A percentile compares a stretch with the other conserved stretches of the same genome.
phyloP scores from a whole-genome alignment of 2,329 filamentous ascomycete genomes.

The Stagonosporopsis rhizophila region DNA sequence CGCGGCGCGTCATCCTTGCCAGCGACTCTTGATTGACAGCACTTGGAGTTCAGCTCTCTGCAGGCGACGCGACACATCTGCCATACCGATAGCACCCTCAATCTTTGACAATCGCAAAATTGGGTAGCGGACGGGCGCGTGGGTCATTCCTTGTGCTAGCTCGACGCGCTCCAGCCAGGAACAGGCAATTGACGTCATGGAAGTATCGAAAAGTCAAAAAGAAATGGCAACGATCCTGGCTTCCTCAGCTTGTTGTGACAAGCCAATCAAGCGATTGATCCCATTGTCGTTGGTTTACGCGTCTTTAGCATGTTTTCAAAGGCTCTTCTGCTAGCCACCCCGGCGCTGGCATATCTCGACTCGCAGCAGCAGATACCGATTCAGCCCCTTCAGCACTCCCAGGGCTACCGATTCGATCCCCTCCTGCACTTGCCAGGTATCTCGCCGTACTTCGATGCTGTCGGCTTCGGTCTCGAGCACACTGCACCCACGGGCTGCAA shows the following conservation, averaged over 20 bases:
- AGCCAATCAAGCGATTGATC: constrained; percentile 3
- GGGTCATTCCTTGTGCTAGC: constrained; percentile 10
- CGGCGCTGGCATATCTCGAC: constrained; percentile 27
- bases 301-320: constrained; percentile 17
- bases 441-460: constrained; percentile 58
- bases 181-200: constrained; percentile 16
- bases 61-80: background rate
- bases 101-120: background rate
- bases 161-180: constrained; percentile 12
- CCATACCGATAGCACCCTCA: background rate
- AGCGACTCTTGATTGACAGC: background rate
- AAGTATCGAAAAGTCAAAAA: background rate
- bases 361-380: constrained; percentile 25
- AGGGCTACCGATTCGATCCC: constrained; percentile 55
- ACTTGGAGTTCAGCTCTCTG: background rate
- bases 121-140: background rate
- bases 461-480: constrained; percentile 56
- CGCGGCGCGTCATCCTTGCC: background rate
- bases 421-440: constrained; percentile 58
- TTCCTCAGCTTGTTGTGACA: constrained; percentile 10
- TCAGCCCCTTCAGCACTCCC: constrained; percentile 35
- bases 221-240: background rate
- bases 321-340: constrained; percentile 27
- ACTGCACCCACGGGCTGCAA: constrained; percentile 58
- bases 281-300: background rate